Percentiles rank a stretch among this genome's conserved stretches.
Evolutionary conservation across 352 stramenopile species (phyloP).

Genomic region (Pythium guiyangense): DNA sequence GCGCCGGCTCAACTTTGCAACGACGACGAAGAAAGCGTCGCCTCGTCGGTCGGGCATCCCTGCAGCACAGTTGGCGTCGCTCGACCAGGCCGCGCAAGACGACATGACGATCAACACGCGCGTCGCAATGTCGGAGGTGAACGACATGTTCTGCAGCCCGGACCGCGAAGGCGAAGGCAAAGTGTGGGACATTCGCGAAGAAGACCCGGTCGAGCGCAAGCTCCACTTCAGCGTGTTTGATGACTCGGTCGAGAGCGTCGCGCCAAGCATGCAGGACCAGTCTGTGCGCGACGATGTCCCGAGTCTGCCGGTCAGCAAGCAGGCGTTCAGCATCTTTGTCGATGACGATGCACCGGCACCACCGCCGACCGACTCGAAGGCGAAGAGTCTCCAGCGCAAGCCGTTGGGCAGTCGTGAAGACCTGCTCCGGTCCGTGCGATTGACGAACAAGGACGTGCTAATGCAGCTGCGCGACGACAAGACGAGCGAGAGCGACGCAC

Average conservation of each 20-base stretch:
- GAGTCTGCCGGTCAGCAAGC: slow-evolving; percentile 32
- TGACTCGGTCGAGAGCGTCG: slow-evolving; percentile 71
- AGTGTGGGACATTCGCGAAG: slow-evolving; percentile 44
- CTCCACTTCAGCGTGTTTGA: slow-evolving; percentile 84
- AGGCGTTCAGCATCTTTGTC: slow-evolving; percentile 41
- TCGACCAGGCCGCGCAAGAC: slow-evolving; percentile 53
- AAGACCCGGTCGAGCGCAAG: slow-evolving; percentile 73
- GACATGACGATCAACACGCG: slow-evolving; percentile 88
- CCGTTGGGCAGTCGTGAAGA: slow-evolving; percentile 65
- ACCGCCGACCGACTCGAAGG: slow-evolving; percentile 22
- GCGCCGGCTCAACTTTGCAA: slow-evolving; percentile 20
- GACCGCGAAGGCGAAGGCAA: slow-evolving; percentile 32
- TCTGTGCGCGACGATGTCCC: slow-evolving; percentile 35
- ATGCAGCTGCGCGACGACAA: slow-evolving; percentile 36
- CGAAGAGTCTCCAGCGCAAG: slow-evolving; percentile 42
- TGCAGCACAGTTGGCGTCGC: slow-evolving; percentile 12
- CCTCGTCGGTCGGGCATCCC: slow-evolving; percentile 5
- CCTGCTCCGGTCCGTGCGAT: slow-evolving; percentile 37
- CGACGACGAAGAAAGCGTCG: slow-evolving; percentile 13
- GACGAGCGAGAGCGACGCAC: slow-evolving; percentile 8
- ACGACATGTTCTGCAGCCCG: slow-evolving; percentile 86
- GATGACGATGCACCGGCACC: slow-evolving; percentile 30
- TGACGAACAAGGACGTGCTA: slow-evolving; percentile 82
- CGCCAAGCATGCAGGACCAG: slow-evolving; percentile 41
- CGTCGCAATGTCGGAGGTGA: slow-evolving; percentile 78